phyloP scores from a whole-genome alignment of 2,329 filamentous ascomycete species.

The Venturia oleaginea region DNA sequence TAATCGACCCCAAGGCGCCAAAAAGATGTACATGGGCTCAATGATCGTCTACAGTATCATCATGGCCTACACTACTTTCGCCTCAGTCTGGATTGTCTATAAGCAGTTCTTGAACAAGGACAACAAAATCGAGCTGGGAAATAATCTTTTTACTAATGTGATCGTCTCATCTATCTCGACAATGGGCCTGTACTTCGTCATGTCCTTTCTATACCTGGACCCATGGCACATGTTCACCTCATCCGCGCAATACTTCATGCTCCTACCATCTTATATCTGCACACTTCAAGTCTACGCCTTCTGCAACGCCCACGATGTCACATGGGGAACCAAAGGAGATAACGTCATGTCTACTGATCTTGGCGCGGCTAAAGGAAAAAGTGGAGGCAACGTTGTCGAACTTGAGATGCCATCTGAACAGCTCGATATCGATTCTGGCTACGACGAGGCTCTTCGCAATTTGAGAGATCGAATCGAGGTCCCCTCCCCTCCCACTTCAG shows the following conservation, averaged over 20 bases:
- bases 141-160: constrained; percentile 91
- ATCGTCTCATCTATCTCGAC: constrained; percentile 86
- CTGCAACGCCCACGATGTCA: constrained; percentile 98
- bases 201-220: constrained; percentile 93
- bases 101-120: constrained; percentile 57
- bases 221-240: constrained; percentile 99
- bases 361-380: constrained; percentile 71
- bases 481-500: constrained; percentile 48
- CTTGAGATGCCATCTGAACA: constrained; percentile 97
- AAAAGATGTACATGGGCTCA: constrained; percentile 76
- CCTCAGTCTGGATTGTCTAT: constrained; percentile 78
- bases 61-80: constrained; percentile 93
- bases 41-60: constrained; percentile 90
- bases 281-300: constrained; percentile 97
- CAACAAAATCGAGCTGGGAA: constrained; percentile 53
- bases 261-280: constrained; percentile 90
- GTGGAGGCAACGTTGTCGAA: constrained; percentile 63
- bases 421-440: constrained; percentile 94
- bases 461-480: constrained; percentile 89
- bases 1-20: constrained; percentile 89
- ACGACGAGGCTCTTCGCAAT: constrained; percentile 93
- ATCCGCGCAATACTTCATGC: constrained; percentile 80
- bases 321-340: constrained; percentile 98
- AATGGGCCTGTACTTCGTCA: constrained; percentile 87
- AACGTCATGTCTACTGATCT: constrained; percentile 91